Evolutionary conservation across 345 rosid genomes (phyloP).

Genomic region (Sonneratia caseolaris): DNA sequence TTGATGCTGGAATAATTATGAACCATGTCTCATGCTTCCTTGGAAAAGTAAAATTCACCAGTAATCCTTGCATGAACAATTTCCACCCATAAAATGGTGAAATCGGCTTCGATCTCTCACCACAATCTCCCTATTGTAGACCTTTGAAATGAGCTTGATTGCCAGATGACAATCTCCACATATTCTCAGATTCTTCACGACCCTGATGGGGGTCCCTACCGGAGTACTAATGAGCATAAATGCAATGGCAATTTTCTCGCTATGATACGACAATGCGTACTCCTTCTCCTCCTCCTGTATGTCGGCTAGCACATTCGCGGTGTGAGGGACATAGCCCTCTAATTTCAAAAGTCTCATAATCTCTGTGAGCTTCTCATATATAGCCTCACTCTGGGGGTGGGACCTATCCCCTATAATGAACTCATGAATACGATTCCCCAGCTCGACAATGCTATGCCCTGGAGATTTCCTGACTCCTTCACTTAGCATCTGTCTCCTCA

Average conservation of each 20-base stretch:
- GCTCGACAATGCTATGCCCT: conserved; percentile 65
- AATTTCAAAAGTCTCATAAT: conserved; percentile 42
- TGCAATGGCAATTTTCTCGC: conserved; percentile 81
- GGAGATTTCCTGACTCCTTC: conserved; percentile 64
- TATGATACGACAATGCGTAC: conserved; percentile 56
- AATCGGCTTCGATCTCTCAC: conserved; percentile 76
- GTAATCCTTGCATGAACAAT: conserved; percentile 62
- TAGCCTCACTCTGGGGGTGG: conserved; percentile 44
- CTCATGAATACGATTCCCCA: conserved; percentile 54
- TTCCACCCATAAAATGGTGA: conserved; percentile 68
- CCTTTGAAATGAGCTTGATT: conserved; percentile 63
- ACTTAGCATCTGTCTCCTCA: conserved; percentile 47
- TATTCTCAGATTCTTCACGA: conserved; percentile 69
- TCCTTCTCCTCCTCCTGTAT: conserved; percentile 84
- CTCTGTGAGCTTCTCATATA: conserved; percentile 48
- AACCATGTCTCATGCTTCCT: no score
- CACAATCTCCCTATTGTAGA: conserved; percentile 49
- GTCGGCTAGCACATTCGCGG: conserved; percentile 47
- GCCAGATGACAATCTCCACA: conserved; percentile 79
- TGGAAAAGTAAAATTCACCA: conserved; percentile 21
- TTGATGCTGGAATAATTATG: no score
- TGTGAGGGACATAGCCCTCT: conserved; percentile 56
- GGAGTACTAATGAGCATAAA: conserved; percentile 60
- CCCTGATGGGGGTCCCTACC: conserved; percentile 41
- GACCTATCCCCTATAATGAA: conserved; percentile 60